Evolutionary conservation across 202 grass and related monocot genomes (phyloP).

Genomic region (Hordeum pubiflorum): DNA sequence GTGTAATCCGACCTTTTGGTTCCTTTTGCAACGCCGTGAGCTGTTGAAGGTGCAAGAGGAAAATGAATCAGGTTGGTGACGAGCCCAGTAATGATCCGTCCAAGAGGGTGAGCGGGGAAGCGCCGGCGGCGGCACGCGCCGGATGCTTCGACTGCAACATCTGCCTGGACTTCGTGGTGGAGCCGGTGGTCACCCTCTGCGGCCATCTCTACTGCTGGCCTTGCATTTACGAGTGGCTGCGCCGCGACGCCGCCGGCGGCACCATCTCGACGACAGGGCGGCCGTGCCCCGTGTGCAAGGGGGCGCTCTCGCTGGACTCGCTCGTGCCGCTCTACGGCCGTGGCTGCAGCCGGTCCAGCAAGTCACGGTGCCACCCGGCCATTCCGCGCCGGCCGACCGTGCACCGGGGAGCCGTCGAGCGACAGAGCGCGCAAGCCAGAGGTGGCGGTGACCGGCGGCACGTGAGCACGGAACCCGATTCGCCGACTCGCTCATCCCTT

Average conservation of each 20-base stretch:
- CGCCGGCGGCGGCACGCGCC: not conserved
- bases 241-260: not conserved
- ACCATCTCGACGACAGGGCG: conserved; percentile 19
- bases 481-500: not conserved
- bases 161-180: conserved; percentile 59
- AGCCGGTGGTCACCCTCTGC: conserved; percentile 78
- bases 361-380: not conserved
- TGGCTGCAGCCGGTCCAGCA: conserved; percentile 26
- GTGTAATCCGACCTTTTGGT: not conserved
- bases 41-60: not conserved
- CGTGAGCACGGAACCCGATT: not conserved
- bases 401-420: conserved; percentile 19
- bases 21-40: conserved; percentile 14
- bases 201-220: conserved; percentile 94
- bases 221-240: conserved; percentile 87
- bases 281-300: conserved; percentile 77
- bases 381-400: conserved; percentile 45
- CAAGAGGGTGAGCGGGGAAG: conserved; percentile 4
- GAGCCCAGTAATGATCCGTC: not conserved
- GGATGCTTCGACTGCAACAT: conserved; percentile 90
- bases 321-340: conserved; percentile 81
- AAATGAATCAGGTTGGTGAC: conserved; percentile 22
- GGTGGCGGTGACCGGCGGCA: not conserved
- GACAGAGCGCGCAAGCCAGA: not conserved
- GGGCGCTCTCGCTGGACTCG: conserved; percentile 22